Evolutionary conservation across 1,284 basidiomycete species (phyloP).

Genomic region (Rhizoctonia solani): DNA sequence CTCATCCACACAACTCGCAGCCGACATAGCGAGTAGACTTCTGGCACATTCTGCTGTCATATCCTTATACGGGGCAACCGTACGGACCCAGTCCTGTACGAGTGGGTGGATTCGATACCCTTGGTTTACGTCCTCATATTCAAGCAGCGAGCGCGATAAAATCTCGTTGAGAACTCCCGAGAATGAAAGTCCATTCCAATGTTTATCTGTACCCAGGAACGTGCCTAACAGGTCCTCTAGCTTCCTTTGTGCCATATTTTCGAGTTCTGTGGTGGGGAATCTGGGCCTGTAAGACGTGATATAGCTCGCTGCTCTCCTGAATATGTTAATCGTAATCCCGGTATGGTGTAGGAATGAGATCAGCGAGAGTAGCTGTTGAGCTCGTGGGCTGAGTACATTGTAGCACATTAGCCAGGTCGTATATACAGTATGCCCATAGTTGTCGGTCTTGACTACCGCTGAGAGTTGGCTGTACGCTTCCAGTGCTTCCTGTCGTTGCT

Average conservation of each 20-base stretch:
- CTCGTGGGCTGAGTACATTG: background rate
- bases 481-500: background rate
- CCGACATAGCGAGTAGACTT: background rate
- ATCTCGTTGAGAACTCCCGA: background rate
- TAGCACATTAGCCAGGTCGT: slow-evolving; percentile 17
- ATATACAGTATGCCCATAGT: slow-evolving; percentile 28
- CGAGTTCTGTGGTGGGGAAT: background rate
- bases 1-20: background rate
- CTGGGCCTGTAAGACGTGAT: background rate
- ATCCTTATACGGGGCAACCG: background rate
- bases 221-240: background rate
- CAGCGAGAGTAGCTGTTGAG: background rate
- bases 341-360: slow-evolving; percentile 12
- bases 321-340: slow-evolving; percentile 1
- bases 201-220: background rate
- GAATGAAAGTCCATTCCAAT: background rate
- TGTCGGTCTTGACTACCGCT: background rate
- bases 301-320: background rate
- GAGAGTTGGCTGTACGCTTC: background rate
- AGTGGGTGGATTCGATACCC: background rate
- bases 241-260: background rate
- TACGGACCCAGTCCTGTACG: slow-evolving; percentile 17
- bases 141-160: background rate
- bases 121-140: background rate
- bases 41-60: background rate